Base-by-base conservation (phyloP, 2,329 filamentous ascomycete species). In the Hysterium pulicare region DNA sequence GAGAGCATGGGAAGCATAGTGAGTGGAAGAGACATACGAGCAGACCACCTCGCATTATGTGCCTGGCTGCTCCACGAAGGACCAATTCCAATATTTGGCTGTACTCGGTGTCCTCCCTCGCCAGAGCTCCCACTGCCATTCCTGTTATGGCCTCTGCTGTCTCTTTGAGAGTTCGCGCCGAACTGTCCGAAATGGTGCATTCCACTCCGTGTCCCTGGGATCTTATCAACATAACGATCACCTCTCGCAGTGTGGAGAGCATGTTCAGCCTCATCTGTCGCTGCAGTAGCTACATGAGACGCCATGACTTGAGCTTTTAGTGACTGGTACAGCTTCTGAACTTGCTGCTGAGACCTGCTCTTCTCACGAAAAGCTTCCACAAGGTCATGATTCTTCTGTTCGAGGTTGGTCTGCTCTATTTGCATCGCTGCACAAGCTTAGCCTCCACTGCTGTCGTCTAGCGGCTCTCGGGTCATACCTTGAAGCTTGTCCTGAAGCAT, bases 311-410 rank as follows among this genome's bases (percentile, higher is more conserved):
- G 74, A 21, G 72, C 70, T 55, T 82, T 83, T 31, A 82, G 63
- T 10, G 72, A 57, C 34, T 78, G 73, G 53, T 82, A 83, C 17
- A 78, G 66, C 47, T 76, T 76, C 38, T 89, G 86, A 2, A 81
- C 78, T 46, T 88, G 83, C 4, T 82, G 67, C 3, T 87, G 75
- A 44, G 83, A 85, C 35, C 78, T 82, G 51, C 71, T 81, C 61
- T 91, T 93, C 17, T 90, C 84, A 42, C 78, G 78, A 54, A 82
- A 83, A 3, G 81, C 75, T 17, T 81, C 75, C 4, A 74, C 71
- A 1, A 95, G 70, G 26, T 91, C 85, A 15, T 87, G 77, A 48
- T 90, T 87, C 64, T 87, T 90, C 37, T 78, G 76, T 39, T 81
- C 74, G 9, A 91, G 69, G 7, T 71, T 70, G 17, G 83, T 78